Evolutionary conservation across 352 stramenopile species (phyloP), one percentile per base, ranked within the genome.

Genomic region (Globisporangium lucens): DNA sequence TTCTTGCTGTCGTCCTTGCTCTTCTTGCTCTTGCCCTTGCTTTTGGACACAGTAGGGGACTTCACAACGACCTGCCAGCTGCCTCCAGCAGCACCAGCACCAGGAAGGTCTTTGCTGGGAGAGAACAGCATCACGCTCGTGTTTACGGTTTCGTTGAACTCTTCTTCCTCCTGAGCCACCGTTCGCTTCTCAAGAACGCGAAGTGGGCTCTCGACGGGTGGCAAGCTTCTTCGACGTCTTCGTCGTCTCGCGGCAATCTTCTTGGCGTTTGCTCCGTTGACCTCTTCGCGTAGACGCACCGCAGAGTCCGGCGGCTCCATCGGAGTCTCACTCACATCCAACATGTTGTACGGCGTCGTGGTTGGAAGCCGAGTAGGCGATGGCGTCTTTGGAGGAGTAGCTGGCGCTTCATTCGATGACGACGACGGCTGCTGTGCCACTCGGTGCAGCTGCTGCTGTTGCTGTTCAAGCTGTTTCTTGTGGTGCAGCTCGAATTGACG

Each of bases 401-500:
- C 46, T 30, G 56, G 36, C 4, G 35, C 30, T 20, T 62, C 56
- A 8, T 22, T 47, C 41, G 43, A 24, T 17, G 49, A 13, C 22
- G 41, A 29, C 7, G 51, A n/a, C 12, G 66, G 30, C 20, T 15
- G 55, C 29, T 46, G 55, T 1, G 35, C 33, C 17, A 36, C 33
- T 22, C 64, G 33, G n/a, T 65, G 61, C 56, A 72, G 36, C 52
- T 82, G 69, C n/a, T 74, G 72, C 56, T 83, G 75, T 49, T 89
- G 71, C 30, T 71, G 46, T 17, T 77, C 67, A 29, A 77, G 57
- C 36, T 77, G 74, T 13, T 83, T 79, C 53, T 90, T 78, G 59
- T 84, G 81, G 36, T 90, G 80, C 29, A 91, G 58, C 56, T 93
- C 83, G 51, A 78, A 80, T 67, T 96, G 89, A 1, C 87, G 88